phyloP scores from a whole-genome alignment of 306 rosid species.

The Quercus variabilis region DNA sequence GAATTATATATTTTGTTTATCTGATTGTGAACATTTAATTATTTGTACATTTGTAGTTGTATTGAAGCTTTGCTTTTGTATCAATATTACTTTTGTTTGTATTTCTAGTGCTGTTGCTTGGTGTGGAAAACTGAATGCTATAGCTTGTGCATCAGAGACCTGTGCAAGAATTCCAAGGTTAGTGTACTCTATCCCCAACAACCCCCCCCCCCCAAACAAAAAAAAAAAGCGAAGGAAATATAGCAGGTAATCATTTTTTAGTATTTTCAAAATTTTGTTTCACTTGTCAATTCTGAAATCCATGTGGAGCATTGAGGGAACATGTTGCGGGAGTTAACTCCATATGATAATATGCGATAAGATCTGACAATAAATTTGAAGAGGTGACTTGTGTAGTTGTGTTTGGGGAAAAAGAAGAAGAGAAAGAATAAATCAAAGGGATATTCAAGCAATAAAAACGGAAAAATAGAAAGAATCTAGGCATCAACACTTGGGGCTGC shows the following conservation, averaged over 20 bases:
- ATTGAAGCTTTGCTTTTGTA: slow-evolving; percentile 1
- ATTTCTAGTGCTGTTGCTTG: slow-evolving; percentile 82
- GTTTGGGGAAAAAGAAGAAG: too few relatives aligned
- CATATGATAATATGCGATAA: background rate
- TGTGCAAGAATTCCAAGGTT: slow-evolving; percentile 96
- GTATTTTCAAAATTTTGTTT: background rate
- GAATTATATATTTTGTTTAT: background rate
- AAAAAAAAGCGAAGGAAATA: background rate
- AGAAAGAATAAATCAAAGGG: too few relatives aligned
- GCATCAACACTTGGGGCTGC: too few relatives aligned
- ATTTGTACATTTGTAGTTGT: background rate
- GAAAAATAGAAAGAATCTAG: too few relatives aligned
- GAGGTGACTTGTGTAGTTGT: too few relatives aligned
- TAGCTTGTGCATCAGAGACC: slow-evolving; percentile 95
- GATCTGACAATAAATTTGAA: too few relatives aligned
- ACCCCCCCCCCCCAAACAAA: background rate
- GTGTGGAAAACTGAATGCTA: slow-evolving; percentile 96
- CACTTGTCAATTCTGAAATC: background rate
- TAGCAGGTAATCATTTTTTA: background rate
- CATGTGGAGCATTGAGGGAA: background rate
- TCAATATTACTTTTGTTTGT: slow-evolving; percentile 4
- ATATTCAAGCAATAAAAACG: too few relatives aligned
- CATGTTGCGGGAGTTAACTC: background rate
- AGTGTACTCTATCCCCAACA: slow-evolving; percentile 21
- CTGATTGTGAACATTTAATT: background rate